A percentile compares a stretch with the other conserved stretches of the same genome.
phyloP scores from a whole-genome alignment of 441 rosid genomes.

The Jatropha multifida region DNA sequence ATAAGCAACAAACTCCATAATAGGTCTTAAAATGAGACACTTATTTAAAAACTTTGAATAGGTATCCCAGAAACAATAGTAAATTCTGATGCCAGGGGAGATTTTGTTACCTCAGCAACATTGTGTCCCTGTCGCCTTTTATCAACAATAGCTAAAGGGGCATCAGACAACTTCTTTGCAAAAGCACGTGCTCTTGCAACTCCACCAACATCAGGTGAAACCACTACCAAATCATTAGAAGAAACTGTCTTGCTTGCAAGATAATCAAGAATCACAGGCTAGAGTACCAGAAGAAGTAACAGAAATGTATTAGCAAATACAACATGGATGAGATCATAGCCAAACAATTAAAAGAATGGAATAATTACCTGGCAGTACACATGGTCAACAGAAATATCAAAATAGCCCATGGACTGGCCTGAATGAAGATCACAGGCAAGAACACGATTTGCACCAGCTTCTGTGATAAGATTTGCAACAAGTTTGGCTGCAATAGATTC shows the following conservation, averaged over 20 bases:
- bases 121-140: constrained; percentile 95
- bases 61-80: not conserved
- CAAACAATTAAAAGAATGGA: not conserved
- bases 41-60: not conserved
- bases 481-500: constrained; percentile 96
- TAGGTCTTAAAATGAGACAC: not conserved
- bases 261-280: constrained; percentile 98
- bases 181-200: constrained; percentile 98
- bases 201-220: constrained; percentile 98
- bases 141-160: constrained; percentile 96
- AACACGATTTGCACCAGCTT: constrained; percentile 95
- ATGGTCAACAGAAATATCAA: constrained; percentile 97
- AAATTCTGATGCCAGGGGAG: not conserved
- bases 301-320: constrained; percentile 1
- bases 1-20: not conserved
- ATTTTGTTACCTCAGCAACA: constrained; percentile 75
- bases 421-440: constrained; percentile 98
- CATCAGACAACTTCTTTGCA: constrained; percentile 92
- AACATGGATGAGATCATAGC: not conserved
- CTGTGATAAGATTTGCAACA: constrained; percentile 69
- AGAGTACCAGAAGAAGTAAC: constrained; percentile 53
- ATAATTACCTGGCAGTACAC: constrained; percentile 82
- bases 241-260: constrained; percentile 88
- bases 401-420: constrained; percentile 98
- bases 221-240: constrained; percentile 83